Evolutionary conservation across 306 rosid genomes (phyloP), one percentile per base, ranked within the genome.

Genomic region (Rubus parviflorus): DNA sequence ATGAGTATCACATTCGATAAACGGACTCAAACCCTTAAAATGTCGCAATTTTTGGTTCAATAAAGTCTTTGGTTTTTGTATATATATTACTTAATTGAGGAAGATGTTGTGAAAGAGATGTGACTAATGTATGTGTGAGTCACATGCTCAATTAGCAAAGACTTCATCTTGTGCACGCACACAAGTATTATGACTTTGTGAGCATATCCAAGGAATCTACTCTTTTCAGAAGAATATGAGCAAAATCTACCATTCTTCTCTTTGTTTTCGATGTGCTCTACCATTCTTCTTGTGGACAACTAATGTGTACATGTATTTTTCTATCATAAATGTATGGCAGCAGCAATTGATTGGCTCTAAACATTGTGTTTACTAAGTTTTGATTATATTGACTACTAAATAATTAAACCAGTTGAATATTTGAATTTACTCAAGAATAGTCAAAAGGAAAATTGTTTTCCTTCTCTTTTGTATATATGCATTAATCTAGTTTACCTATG

Each of bases 131-230:
- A 30, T 30, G 2, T 30, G 2, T 30, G 35, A 30, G 17, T 40
- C 23, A 41, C 23, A 56, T 41, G 66, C 41, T n/a, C 41, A 54
- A 8, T 41, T 73, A 41, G 20, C 52, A 53, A 19, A 51, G 72
- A 76, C 60, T 51, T 64, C 46, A 67, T 37, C 38, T 51, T 54
- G 76, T 43, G 14, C 67, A 5, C 58, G 66, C 40, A n/a, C 52
- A 20, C 42, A 30, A 30, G 43, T 45, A 1, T 7, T 30, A 25
- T 56, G n/a, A n/a, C n/a, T n/a, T n/a, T n/a, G n/a, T n/a, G 1
- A 8, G 72, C 47, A 78, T 70, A 78, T 78, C 65, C 62, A 12
- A 20, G 49, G 77, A 48, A 70, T 70, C 71, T 78, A 60, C 47
- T 41, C 69, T 12, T 23, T n/a, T 22, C 12, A 25, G 53, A 7